These are phyloP conservation scores for Eucalyptus regnans DNA, from an alignment of 345 rosid species.

Conservation along the genomic window DNA sequence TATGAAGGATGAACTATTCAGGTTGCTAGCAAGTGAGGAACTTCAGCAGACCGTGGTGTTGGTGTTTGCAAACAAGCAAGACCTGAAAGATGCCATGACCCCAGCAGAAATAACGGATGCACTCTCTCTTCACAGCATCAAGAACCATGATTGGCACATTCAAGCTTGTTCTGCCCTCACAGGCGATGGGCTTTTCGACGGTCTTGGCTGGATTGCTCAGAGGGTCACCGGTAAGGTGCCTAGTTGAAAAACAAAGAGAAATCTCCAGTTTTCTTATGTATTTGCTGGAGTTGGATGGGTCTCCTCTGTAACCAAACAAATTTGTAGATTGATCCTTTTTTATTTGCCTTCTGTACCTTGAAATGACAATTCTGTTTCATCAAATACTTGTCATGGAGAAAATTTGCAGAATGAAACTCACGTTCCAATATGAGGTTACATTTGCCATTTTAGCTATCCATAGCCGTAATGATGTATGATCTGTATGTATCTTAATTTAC, in stretches of 20 bases:
- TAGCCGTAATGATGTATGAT: neutral
- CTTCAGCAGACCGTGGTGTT: slow-evolving; percentile 67
- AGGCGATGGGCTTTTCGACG: slow-evolving; percentile 81
- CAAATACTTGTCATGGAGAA: neutral
- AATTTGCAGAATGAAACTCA: neutral
- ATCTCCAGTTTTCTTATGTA: neutral
- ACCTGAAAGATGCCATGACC: slow-evolving; percentile 86
- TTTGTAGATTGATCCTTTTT: neutral
- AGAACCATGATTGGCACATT: slow-evolving; percentile 96
- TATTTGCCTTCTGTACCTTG: neutral
- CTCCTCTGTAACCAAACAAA: neutral
- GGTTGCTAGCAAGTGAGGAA: slow-evolving; percentile 78
- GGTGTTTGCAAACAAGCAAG: slow-evolving; percentile 88
- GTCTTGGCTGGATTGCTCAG: slow-evolving; percentile 86
- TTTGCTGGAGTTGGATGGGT: neutral
- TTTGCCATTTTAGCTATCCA: neutral
- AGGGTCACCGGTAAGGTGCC: slow-evolving; percentile 72
- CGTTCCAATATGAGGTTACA: neutral
- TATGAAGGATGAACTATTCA: slow-evolving; percentile 78
- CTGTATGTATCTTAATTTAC: neutral
- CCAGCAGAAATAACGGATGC: slow-evolving; percentile 83
- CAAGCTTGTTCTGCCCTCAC: slow-evolving; percentile 89
- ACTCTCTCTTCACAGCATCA: slow-evolving; percentile 84
- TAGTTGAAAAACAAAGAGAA: slow-evolving; percentile 8
- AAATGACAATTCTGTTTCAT: neutral